Percentiles rank a stretch among this genome's conserved stretches.
Evolutionary conservation across 2,329 filamentous ascomycete species (phyloP).

Genomic region (Atkinsonella texensis): DNA sequence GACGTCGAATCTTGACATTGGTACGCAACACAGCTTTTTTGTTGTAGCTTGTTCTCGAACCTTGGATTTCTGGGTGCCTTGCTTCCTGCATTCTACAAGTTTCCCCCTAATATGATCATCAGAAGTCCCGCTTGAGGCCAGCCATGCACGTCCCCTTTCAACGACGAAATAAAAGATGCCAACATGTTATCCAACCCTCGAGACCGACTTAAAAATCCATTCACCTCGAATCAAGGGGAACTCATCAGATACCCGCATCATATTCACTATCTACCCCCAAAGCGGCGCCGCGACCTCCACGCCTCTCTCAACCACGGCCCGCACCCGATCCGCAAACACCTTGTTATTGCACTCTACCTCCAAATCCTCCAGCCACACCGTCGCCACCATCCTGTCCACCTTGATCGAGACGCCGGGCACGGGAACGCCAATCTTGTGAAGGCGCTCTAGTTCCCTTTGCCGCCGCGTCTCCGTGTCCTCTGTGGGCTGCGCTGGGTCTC

Average conservation of each 20-base stretch:
- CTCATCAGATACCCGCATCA: no score
- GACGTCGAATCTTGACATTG: no score
- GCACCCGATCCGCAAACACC: constrained; percentile 70
- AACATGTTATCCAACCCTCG: no score
- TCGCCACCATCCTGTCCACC: constrained; percentile 78
- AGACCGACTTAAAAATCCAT: no score
- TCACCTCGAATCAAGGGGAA: background rate
- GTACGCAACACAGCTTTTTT: no score
- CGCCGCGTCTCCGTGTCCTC: constrained; percentile 38
- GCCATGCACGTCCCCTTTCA: no score
- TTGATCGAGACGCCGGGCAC: constrained; percentile 80
- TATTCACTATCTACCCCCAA: constrained; percentile 32
- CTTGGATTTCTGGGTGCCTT: no score
- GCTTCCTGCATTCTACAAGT: no score
- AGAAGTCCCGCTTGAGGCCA: no score
- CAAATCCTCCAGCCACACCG: constrained; percentile 82
- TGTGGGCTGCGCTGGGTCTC: constrained; percentile 12
- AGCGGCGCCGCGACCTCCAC: constrained; percentile 77
- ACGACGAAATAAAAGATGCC: no score
- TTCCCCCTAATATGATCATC: no score
- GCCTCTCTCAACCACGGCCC: constrained; percentile 79
- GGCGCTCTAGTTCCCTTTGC: constrained; percentile 59
- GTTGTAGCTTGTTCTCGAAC: no score
- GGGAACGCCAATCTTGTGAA: constrained; percentile 77
- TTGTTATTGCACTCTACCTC: constrained; percentile 78